phyloP scores from a whole-genome alignment of 345 rosid genomes.

The Eutrema heterophyllum region DNA sequence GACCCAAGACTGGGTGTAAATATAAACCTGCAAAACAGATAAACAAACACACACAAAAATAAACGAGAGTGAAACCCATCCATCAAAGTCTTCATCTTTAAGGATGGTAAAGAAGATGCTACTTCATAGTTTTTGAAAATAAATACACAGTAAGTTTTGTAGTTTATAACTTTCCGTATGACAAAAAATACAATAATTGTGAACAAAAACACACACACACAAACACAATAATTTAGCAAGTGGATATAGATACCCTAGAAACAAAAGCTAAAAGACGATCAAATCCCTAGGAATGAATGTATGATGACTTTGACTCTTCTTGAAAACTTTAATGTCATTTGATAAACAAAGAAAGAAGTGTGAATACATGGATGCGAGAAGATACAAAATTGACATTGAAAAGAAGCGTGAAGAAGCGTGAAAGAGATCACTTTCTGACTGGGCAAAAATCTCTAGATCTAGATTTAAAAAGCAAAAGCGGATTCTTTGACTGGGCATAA shows the following conservation, averaged over 20 bases:
- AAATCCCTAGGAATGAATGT: not conserved
- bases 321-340: not conserved
- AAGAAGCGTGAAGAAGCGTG: too few relatives aligned
- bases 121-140: too few relatives aligned
- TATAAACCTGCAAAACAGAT: conserved; percentile 48
- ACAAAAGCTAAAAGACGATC: not conserved
- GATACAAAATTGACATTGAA: not conserved
- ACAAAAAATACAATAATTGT: too few relatives aligned
- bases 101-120: not conserved
- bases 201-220: not conserved
- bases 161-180: too few relatives aligned
- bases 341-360: not conserved
- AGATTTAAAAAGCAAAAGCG: too few relatives aligned
- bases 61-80: not conserved
- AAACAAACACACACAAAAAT: not conserved
- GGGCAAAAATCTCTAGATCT: too few relatives aligned
- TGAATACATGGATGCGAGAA: not conserved
- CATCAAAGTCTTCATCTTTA: not conserved
- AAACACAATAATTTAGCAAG: not conserved
- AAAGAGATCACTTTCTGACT: not conserved
- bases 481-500: too few relatives aligned
- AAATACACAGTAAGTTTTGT: too few relatives aligned
- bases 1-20: conserved; percentile 40
- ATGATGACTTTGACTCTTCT: not conserved
- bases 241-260: not conserved